Conservation (phyloP, 2,329 filamentous ascomycete genomes). For the Fusarium tjaetaba region DNA sequence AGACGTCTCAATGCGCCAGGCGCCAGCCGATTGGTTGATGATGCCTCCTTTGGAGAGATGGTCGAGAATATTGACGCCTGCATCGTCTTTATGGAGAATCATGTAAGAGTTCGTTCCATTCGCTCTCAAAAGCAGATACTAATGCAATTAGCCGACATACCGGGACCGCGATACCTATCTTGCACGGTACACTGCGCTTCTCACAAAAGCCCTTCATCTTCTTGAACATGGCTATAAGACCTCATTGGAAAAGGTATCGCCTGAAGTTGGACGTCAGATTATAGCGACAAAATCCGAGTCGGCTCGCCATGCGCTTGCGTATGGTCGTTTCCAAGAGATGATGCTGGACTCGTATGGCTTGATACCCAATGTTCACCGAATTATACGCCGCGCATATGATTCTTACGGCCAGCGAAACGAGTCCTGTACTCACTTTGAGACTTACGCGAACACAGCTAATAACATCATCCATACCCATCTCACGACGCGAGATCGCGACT, state of each 20-base stretch:
- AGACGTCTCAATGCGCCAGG: conserved; percentile 91
- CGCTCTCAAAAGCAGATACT: neutral
- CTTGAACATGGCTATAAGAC: conserved; percentile 67
- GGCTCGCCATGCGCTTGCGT: conserved; percentile 67
- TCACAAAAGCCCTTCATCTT: conserved; percentile 73
- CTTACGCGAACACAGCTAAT: conserved; percentile 63
- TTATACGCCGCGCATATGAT: conserved; percentile 63
- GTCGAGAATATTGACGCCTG: conserved; percentile 88
- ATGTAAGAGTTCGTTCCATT: conserved; percentile 64
- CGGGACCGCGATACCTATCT: conserved; percentile 89
- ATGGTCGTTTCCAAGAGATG: conserved; percentile 69
- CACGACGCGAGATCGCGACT: conserved; percentile 62
- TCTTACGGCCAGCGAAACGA: conserved; percentile 58
- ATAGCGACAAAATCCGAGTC: conserved; percentile 66
- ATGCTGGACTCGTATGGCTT: conserved; percentile 65
- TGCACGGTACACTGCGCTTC: conserved; percentile 84
- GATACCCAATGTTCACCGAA: conserved; percentile 64
- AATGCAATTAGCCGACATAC: conserved; percentile 72
- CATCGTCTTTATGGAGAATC: conserved; percentile 88
- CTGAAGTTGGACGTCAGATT: conserved; percentile 65
- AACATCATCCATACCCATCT: conserved; percentile 66
- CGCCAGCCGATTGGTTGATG: conserved; percentile 84
- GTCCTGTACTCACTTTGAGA: conserved; percentile 57
- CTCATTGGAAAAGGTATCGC: conserved; percentile 62
- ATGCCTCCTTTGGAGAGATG: conserved; percentile 87